Percentiles rank a stretch among this genome's conserved stretches.
phyloP scores from a whole-genome alignment of 2,329 filamentous ascomycete species.

The Escovopsis sp. region DNA sequence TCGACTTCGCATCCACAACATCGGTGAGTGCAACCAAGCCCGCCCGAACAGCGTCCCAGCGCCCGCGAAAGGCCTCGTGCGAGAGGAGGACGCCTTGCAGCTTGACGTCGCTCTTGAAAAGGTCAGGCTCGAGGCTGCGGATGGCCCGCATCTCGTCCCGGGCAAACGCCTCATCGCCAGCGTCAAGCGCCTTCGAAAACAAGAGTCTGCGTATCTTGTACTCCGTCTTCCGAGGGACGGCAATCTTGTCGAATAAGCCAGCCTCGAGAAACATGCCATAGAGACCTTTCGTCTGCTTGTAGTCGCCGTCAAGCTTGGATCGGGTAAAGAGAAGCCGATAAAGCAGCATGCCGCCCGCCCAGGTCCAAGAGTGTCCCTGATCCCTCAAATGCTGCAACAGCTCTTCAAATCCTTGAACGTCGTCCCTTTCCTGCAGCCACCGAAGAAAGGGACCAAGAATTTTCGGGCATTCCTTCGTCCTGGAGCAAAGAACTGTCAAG shows the following conservation, averaged over 20 bases:
- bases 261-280: slow-evolving; percentile 15
- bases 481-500: slow-evolving; percentile 10
- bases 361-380: slow-evolving; percentile 2
- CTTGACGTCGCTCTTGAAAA: slow-evolving; percentile 11
- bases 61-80: slow-evolving; percentile 13
- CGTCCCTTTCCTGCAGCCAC: slow-evolving; percentile 3
- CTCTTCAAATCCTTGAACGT: slow-evolving; percentile 4
- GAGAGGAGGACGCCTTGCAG: slow-evolving; percentile 15
- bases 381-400: slow-evolving; percentile 7
- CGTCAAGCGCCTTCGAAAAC: slow-evolving; percentile 13
- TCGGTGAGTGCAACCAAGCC: slow-evolving; percentile 11
- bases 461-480: slow-evolving; percentile 11
- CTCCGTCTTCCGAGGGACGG: slow-evolving; percentile 9
- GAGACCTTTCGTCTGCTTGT: slow-evolving; percentile 11
- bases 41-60: slow-evolving; percentile 13
- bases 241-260: slow-evolving; percentile 13
- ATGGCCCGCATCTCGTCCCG: slow-evolving; percentile 13
- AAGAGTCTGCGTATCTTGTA: slow-evolving; percentile 17
- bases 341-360: slow-evolving; percentile 7
- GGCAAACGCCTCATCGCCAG: slow-evolving; percentile 14
- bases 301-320: slow-evolving; percentile 1
- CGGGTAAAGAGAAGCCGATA: slow-evolving; percentile 6
- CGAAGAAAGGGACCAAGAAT: slow-evolving; percentile 4
- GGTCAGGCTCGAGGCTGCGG: slow-evolving; percentile 8
- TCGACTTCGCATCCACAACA: slow-evolving; percentile 6